Evolutionary conservation across 306 rosid genomes (phyloP), one percentile per base, ranked within the genome.

Genomic region (Prunus kanzakura): DNA sequence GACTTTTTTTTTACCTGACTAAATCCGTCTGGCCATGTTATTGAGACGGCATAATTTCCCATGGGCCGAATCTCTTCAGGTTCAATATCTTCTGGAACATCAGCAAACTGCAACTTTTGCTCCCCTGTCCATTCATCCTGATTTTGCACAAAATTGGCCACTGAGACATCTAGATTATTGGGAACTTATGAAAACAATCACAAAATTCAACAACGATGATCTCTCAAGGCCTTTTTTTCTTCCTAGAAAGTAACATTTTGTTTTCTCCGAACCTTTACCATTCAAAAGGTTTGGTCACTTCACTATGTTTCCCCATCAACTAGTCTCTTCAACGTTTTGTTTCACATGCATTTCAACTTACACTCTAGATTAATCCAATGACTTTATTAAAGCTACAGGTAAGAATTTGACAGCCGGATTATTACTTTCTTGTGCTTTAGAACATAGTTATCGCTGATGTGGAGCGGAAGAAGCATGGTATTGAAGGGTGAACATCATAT

Each of bases 71-170:
- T 96, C 77, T 96, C 98, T 78, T 91, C 97, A 0, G 96, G 98
- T 89, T 96, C 96, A 66, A 92, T 89, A 67, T 92, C 92, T 64
- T 92, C 96, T 23, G 91, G 93, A 82, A 96, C 85, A 87, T 96
- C 99, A 25, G 56, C 43, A 68, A 86, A 89, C 79, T 86, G 97
- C 88, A 96, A 82, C 73, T 91, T 96, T 85, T 96, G 99, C 86
- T 91, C 96, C 74, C 97, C 97, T 0, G 97, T 88, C 96, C 98
- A 95, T 78, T 95, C 97, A 67, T 95, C 98, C 98, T 92, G 93
- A 80, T 80, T 76, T 70, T 49, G 57, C 60, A 67, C 54, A 38
- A 81, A 78, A 78, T 43, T 69, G 50, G 35, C 78, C 30, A 32
- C 50, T 50, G 56, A 5, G 61, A 23, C 14, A 6, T 25, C 60